Evolutionary conservation across 1,139 yeast genomes (phyloP), one percentile per base, ranked within the genome.

Genomic region (Taphrina populina): DNA sequence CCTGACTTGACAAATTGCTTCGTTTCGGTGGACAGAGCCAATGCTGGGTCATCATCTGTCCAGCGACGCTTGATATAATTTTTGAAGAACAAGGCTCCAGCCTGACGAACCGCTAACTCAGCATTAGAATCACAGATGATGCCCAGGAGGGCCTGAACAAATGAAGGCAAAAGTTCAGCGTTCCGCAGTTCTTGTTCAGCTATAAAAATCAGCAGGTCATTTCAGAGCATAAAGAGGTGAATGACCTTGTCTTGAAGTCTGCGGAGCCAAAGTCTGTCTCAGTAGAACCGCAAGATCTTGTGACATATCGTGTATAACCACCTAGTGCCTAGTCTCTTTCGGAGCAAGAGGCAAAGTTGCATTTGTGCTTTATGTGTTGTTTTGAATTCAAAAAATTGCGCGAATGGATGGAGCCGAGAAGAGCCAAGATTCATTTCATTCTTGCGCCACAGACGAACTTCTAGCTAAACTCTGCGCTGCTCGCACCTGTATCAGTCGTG

Each of bases 41-140:
- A 15, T 23, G 24, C n/a, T 4, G 45, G 32, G 23, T 24, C 52
- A 11, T 46, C 35, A 20, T 62, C 68, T 27, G 84, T 81, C 97
- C 97, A 94, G 65, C 79, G 83, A 55, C 96, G 74, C 63, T 80
- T 83, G 62, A 92, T 76, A 62, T 88, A 79, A 68, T 94, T 94
- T 68, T 94, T 94, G 73, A 94, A 88, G 70, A 84, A 88, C 56
- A 94, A 73, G 1, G 96, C 92, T 17, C 86, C 95, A 0, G 98
- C 96, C 52, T 90, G 74, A 61, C 96, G 76, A 0, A 85, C 78
- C 1, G 85, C 73, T 2, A 70, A 67, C 2, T 79, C 76, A 44
- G 82, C 67, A 54, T 76, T 75, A 35, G 76, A 67, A 8, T 84
- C 76, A 3, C 95, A 88, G 33, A 88, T 85, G 21, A 92, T 80